phyloP scores from a whole-genome alignment of 257 asterid species.

The Capsicum baccatum region DNA sequence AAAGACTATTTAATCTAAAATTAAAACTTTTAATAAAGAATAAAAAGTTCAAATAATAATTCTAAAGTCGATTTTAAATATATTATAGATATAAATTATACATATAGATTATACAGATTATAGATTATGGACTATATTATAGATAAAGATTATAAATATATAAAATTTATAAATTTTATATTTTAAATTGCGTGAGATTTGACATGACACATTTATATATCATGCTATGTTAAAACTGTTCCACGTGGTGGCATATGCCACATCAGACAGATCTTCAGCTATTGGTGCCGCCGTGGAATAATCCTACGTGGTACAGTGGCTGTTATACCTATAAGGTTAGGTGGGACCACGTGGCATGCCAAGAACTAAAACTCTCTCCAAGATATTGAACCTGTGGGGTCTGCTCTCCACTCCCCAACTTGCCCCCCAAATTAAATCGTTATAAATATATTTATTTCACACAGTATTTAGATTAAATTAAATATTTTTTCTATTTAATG shows the following conservation, averaged over 20 bases:
- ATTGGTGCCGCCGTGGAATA: slow-evolving; percentile 46
- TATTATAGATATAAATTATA: too few species aligned
- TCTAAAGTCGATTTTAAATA: too few species aligned
- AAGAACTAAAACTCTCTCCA: slow-evolving; percentile 34
- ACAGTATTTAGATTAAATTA: neutral
- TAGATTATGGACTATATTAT: too few species aligned
- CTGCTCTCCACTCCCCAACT: slow-evolving; percentile 34
- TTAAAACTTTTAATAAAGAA: too few species aligned
- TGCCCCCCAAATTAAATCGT: neutral
- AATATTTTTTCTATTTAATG: neutral
- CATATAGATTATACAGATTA: too few species aligned
- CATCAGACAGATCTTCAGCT: neutral
- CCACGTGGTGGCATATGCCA: slow-evolving; percentile 1
- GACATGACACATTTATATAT: too few species aligned
- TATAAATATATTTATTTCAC: too few species aligned
- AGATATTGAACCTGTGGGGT: slow-evolving; percentile 40
- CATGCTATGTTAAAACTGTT: neutral
- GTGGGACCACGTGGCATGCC: slow-evolving; percentile 44
- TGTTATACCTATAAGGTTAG: slow-evolving; percentile 34
- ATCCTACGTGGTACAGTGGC: slow-evolving; percentile 39
- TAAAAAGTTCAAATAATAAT: too few species aligned
- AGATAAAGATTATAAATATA: too few species aligned
- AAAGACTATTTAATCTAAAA: too few species aligned
- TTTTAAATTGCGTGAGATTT: too few species aligned
- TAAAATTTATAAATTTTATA: too few species aligned